A percentile compares a stretch with the other conserved stretches of the same genome.
phyloP scores from a whole-genome alignment of 768 basidiomycete genomes.

The Candolleomyces efflorescens region DNA sequence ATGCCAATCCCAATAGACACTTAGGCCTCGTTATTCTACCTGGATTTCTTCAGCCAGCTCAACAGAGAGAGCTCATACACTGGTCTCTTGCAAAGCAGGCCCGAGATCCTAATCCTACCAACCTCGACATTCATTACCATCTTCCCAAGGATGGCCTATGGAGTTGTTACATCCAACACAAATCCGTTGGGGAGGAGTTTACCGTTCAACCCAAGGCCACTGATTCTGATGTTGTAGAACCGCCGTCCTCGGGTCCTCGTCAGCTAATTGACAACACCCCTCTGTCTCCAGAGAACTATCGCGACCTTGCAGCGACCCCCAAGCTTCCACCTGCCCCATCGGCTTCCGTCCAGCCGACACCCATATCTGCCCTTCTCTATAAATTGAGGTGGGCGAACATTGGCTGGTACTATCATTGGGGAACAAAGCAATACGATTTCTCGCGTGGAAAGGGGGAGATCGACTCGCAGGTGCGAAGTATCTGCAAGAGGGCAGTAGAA shows the following conservation, averaged over 20 bases:
- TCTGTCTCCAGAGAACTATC: conserved; percentile 53
- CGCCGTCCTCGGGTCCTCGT: conserved; percentile 48
- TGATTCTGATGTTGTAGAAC: conserved; percentile 13
- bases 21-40: conserved; percentile 86
- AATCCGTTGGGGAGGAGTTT: conserved; percentile 24
- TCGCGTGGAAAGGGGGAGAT: conserved; percentile 62
- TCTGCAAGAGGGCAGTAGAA: conserved; percentile 62
- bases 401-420: conserved; percentile 97
- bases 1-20: background rate
- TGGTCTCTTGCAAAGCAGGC: conserved; percentile 80
- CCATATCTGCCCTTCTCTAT: conserved; percentile 53
- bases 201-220: conserved; percentile 47
- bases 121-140: conserved; percentile 82
- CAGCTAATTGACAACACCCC: conserved; percentile 71
- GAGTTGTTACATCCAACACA: conserved; percentile 46
- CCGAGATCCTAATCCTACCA: conserved; percentile 78
- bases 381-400: conserved; percentile 96
- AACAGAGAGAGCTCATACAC: conserved; percentile 65
- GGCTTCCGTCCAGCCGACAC: conserved; percentile 43
- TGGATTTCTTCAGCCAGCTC: conserved; percentile 40
- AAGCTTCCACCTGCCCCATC: conserved; percentile 69
- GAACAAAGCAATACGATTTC: conserved; percentile 93
- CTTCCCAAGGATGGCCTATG: conserved; percentile 78
- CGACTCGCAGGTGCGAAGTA: conserved; percentile 44
- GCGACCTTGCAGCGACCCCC: conserved; percentile 45